phyloP scores from a whole-genome alignment of 352 stramenopile species.

The Phytophthora pinifolia region DNA sequence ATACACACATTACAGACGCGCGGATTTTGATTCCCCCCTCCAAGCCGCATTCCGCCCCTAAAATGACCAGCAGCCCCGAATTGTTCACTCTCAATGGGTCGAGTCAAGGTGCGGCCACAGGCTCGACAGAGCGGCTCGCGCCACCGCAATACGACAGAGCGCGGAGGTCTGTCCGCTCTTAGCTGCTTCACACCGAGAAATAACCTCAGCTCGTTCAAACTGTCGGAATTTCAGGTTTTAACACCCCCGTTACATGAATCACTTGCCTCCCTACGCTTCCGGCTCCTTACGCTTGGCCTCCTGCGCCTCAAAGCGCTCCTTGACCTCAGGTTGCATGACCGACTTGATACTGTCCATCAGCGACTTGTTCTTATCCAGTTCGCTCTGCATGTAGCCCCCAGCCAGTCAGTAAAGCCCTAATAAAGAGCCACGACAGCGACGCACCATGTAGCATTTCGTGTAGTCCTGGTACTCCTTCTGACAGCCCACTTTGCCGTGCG shows the following conservation, averaged over 20 bases:
- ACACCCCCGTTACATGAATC: too few species aligned
- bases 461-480: constrained; percentile 84
- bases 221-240: too few species aligned
- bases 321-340: constrained; percentile 63
- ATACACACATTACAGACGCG: constrained; percentile 6
- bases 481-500: constrained; percentile 67
- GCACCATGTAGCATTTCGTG: constrained; percentile 68
- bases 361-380: constrained; percentile 59
- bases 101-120: too few species aligned
- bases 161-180: too few species aligned
- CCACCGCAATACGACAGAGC: too few species aligned
- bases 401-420: constrained; percentile 4
- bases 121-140: too few species aligned
- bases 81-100: too few species aligned
- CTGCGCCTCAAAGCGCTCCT: constrained; percentile 50
- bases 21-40: neutral
- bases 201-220: too few species aligned
- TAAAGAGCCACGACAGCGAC: neutral
- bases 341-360: constrained; percentile 66
- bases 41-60: neutral
- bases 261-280: neutral
- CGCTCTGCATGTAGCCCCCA: constrained; percentile 34
- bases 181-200: too few species aligned
- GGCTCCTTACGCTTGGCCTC: constrained; percentile 21
- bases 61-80: neutral